These are phyloP conservation scores for Eucalyptus brandiana DNA, from an alignment of 345 rosid species.

Conservation along the genomic window DNA sequence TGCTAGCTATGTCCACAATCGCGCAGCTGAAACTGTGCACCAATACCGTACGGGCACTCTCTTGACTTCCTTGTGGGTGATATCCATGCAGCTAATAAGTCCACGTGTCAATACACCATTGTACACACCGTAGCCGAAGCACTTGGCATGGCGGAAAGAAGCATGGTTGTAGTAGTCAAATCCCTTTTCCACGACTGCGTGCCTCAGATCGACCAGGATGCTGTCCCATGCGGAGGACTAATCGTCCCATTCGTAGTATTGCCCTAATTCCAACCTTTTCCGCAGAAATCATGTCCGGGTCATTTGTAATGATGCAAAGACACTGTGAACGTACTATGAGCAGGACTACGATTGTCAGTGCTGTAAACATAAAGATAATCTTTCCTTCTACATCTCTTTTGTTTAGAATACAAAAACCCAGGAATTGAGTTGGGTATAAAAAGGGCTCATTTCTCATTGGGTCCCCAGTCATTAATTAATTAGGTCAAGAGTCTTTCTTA, in stretches of 20 bases:
- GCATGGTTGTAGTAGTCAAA: neutral
- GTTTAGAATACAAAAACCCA: neutral
- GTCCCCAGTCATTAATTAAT: neutral
- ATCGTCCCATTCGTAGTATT: neutral
- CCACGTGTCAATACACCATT: neutral
- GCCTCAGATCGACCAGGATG: neutral
- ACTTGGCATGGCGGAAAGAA: too few species aligned
- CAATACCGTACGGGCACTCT: neutral
- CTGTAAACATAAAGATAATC: too few species aligned
- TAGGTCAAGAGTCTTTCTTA: neutral
- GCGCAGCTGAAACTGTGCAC: neutral
- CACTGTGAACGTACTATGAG: neutral
- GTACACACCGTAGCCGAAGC: neutral
- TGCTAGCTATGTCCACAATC: neutral
- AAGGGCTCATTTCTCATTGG: neutral
- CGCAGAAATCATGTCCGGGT: neutral
- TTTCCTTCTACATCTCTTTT: neutral
- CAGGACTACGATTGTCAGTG: neutral
- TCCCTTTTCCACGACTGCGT: neutral
- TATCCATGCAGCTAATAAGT: neutral
- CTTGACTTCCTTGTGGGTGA: neutral
- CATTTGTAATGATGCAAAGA: neutral
- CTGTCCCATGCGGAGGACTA: neutral
- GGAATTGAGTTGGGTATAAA: neutral
- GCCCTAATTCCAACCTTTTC: neutral